Conservation (phyloP, 2,329 filamentous ascomycete genomes). For the Arthroderma uncinatum region DNA sequence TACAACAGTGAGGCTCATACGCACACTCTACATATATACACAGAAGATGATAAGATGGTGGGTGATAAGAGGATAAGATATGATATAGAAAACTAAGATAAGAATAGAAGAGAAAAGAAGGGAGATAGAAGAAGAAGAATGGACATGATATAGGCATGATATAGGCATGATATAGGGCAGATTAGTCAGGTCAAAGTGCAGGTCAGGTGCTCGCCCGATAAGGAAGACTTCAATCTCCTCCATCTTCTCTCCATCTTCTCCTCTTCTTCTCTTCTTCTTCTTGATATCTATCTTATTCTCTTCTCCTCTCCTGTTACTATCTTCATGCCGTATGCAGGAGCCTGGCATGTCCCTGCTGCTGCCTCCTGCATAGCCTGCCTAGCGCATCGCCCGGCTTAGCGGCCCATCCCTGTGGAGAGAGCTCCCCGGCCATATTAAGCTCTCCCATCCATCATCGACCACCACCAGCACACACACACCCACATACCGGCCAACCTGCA, state of each 20-base stretch:
- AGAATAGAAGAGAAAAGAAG: not conserved
- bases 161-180: too few species aligned
- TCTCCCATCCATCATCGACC: not conserved
- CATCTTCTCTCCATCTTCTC: not conserved
- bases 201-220: slow-evolving; percentile 2
- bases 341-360: not conserved
- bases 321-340: not conserved
- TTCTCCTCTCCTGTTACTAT: not conserved
- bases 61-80: too few species aligned
- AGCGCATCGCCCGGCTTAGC: not conserved
- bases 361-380: not conserved
- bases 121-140: not conserved
- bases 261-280: not conserved
- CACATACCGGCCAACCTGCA: not conserved
- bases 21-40: not conserved
- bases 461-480: not conserved
- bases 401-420: slow-evolving; percentile 5
- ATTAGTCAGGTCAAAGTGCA: not conserved
- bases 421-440: not conserved
- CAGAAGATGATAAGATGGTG: too few species aligned
- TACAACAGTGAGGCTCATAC: not conserved
- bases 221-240: not conserved
- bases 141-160: too few species aligned
- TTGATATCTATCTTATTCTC: too few species aligned
- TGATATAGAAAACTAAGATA: not conserved